A percentile compares a stretch with the other conserved stretches of the same genome.
These are phyloP conservation scores for Candida pseudoglaebosa DNA, from an alignment of 805 yeast genomes.

Conservation along the genomic window DNA sequence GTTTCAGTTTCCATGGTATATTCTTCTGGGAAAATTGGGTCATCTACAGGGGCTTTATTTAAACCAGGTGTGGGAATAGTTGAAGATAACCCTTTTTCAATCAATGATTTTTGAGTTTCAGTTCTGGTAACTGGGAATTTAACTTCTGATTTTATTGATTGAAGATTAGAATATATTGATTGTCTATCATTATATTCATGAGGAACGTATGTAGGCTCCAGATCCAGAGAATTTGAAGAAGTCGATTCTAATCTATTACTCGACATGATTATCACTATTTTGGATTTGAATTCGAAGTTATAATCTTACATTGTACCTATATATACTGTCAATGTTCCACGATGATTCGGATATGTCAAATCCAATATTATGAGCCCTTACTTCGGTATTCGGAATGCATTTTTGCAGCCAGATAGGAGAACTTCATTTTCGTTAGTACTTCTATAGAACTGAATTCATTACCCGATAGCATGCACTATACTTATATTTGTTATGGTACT, in stretches of 20 bases:
- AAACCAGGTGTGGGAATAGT: constrained; percentile 53
- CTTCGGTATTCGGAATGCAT: no score
- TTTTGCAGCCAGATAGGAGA: no score
- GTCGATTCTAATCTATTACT: neutral
- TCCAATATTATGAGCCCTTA: no score
- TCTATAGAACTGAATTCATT: no score
- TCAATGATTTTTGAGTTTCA: constrained; percentile 71
- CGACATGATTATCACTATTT: neutral
- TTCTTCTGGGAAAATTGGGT: constrained; percentile 88
- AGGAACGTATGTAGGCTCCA: neutral
- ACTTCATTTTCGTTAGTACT: no score
- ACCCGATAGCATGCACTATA: no score
- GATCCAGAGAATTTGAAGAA: neutral
- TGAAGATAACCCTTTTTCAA: constrained; percentile 57
- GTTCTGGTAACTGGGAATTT: constrained; percentile 34
- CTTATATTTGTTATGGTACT: no score
- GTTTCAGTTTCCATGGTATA: constrained; percentile 84
- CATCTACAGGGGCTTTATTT: constrained; percentile 40
- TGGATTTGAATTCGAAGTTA: no score
- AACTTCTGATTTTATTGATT: neutral
- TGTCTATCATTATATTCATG: neutral
- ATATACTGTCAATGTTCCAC: no score
- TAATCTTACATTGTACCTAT: no score
- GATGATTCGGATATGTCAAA: no score
- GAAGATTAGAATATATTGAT: constrained; percentile 1